Evolutionary conservation across 306 rosid genomes (phyloP), one percentile per base, ranked within the genome.

Genomic region (Glycine latifolia): DNA sequence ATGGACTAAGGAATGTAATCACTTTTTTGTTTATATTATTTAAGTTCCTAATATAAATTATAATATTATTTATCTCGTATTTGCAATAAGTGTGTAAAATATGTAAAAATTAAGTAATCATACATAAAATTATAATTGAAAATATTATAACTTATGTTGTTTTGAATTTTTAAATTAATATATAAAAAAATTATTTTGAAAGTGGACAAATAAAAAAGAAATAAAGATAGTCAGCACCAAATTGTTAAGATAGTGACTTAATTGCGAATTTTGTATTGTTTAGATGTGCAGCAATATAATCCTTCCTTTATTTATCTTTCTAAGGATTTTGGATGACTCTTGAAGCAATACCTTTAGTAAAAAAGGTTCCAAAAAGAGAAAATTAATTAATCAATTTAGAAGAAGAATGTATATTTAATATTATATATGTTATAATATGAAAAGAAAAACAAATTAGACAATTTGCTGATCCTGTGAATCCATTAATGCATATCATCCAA

Each of bases 281-380:
- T 71, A 86, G 10, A 59, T 86, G 85, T 35, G 17, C 6, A 13
- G 79, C 80, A 50, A 76, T 71, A 33, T 53, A 75, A 13, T 65
- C 1, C 7, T 75, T 70, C 7, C 85, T 62, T 9, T 86, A 80
- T 4, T 8, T 61, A 52, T 86, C 89, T 56, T 79, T 56, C 9
- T 80, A n/a, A 65, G 85, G 31, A 7, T 68, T 53, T 2, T 2
- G 3, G 5, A 86, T 69, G 17, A 1, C 5, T 9, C 47, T 39
- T 1, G 75, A 61, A 41, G 4, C 3, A 61, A 82, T 10, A 35
- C 89, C 86, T 86, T 12, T 6, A 65, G 1, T 12, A 52, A 58
- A 2, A 2, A 74, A 13, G 0, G 2, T 14, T 14, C 26, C 49
- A 65, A 66, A 13, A 52, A 9, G 4, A 26, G 5, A 8, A 20